Evolutionary conservation across 345 rosid species (phyloP).

Genomic region (Populus davidiana): DNA sequence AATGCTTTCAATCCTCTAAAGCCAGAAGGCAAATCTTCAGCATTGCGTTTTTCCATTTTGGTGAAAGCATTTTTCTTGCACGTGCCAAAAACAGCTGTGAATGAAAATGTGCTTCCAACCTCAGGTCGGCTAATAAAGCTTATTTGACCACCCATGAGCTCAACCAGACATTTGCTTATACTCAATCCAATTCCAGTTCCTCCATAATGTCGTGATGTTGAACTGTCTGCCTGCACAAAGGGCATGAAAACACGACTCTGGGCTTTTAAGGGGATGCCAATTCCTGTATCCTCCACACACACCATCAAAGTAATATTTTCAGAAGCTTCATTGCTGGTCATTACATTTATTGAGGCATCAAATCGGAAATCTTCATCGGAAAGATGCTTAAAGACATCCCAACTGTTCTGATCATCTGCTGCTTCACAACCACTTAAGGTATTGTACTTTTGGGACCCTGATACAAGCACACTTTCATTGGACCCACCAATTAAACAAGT

Average conservation of each 20-base stretch:
- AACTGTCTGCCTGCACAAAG: constrained; percentile 97
- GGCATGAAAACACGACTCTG: constrained; percentile 92
- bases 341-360: constrained; percentile 34
- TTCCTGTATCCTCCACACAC: constrained; percentile 92
- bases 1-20: constrained; percentile 78
- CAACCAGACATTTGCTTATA: constrained; percentile 88
- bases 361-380: constrained; percentile 39
- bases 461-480: constrained; percentile 32
- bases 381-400: constrained; percentile 79
- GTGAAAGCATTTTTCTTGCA: constrained; percentile 33
- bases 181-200: constrained; percentile 99
- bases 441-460: constrained; percentile 41
- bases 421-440: constrained; percentile 91
- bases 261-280: constrained; percentile 80
- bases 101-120: constrained; percentile 85
- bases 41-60: constrained; percentile 46
- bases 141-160: constrained; percentile 92
- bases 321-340: constrained; percentile 34
- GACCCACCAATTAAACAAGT: constrained; percentile 48
- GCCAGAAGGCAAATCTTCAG: constrained; percentile 64
- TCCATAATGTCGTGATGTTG: constrained; percentile 84
- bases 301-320: constrained; percentile 61
- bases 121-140: constrained; percentile 72
- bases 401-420: constrained; percentile 76
- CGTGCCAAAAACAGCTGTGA: constrained; percentile 60